Percentiles rank a stretch among this genome's conserved stretches.
Evolutionary conservation across 2,329 filamentous ascomycete species (phyloP).

Genomic region (Aureobasidium uvarum): DNA sequence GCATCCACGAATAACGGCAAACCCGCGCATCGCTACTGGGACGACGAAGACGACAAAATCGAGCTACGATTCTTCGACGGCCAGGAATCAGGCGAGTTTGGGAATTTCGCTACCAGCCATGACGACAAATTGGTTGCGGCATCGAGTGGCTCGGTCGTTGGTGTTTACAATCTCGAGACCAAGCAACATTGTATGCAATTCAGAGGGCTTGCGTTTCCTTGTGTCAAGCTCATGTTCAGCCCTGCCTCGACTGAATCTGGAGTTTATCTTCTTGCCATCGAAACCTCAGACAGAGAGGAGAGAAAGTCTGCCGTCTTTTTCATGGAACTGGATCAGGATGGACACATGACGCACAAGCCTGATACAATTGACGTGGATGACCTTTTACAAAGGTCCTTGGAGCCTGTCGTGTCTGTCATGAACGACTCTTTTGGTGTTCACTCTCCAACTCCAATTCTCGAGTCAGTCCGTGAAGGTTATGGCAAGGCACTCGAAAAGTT

Average conservation of each 20-base stretch:
- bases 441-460: neutral
- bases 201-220: neutral
- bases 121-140: neutral
- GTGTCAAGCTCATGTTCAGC: neutral
- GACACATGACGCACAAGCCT: neutral
- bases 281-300: neutral
- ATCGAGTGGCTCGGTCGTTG: neutral
- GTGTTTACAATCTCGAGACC: neutral
- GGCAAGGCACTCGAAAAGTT: neutral
- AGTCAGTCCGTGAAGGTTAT: neutral
- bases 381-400: neutral
- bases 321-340: neutral
- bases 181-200: neutral
- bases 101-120: neutral
- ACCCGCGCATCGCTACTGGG: constrained; percentile 13
- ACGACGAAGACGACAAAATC: neutral
- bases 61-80: neutral
- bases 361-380: neutral
- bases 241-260: neutral
- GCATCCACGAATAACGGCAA: neutral
- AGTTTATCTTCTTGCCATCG: neutral
- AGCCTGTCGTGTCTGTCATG: neutral
- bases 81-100: neutral
- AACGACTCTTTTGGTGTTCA: neutral
- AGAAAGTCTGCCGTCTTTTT: neutral